Base-by-base conservation (phyloP, 2,329 filamentous ascomycete genomes). In the Sporothrix protearum region DNA sequence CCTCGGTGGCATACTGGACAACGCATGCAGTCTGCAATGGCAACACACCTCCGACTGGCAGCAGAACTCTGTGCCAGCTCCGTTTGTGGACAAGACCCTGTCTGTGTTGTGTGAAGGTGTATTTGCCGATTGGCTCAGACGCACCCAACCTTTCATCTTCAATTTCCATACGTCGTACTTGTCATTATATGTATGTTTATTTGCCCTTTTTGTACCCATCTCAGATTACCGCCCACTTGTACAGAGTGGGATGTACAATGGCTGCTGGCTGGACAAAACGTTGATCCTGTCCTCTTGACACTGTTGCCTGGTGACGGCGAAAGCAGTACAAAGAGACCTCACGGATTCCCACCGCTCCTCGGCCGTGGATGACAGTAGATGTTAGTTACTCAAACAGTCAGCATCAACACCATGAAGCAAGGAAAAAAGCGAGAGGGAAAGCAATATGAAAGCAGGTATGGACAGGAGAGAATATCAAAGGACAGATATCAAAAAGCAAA, bases 381-480 rank as follows among this genome's bases (percentile, higher is more conserved):
- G 33, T 12, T 10, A 28, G 25, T 19, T 12, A 28, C 8, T 25
- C 59, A 7, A 4, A 28, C 1, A 28, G 22, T 12, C 16, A 25
- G 8, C 36, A 45, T 33, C 49, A 22, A 22, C 49, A 10, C 16
- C 6, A 19, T 25, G 36, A 12, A 28, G 12, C 6, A 25, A 9
- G 12, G 49, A n/a, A 16, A 12, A 30, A 9, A 57, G 53, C 28
- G 28, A 57, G n/a, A 63, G 36, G 36, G n/a, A 63, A 63, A 63
- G 42, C 59, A 63, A 63, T 42, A 25, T 19, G 42, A 42, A 14
- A 64, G 36, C 19, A 36, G 19, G 45, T 45, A 45, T 45, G n/a
- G 45, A 64, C 59, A 45, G 59, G 42, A 45, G 36, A 45, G 59
- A 64, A 22, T 45, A 64, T 64, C 36, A 64, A 64, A 47, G 28